Conservation (phyloP, 2,329 filamentous ascomycete species). For the Colletotrichum orchidophilum region DNA sequence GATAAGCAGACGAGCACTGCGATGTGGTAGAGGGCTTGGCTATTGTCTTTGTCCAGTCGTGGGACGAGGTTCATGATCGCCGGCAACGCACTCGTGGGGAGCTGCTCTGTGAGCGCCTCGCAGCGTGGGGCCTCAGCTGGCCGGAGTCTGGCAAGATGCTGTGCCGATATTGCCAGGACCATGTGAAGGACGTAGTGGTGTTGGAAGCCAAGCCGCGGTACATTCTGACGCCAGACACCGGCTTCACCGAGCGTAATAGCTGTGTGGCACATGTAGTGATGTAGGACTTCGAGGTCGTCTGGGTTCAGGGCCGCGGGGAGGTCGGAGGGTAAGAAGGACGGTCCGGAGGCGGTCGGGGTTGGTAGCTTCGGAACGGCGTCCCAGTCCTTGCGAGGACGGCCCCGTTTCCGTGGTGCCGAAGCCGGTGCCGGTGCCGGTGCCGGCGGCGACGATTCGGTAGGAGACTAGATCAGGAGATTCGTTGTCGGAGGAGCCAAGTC, state of each 20-base stretch:
- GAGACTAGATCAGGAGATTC: background rate
- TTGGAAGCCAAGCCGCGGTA: slow-evolving; percentile 38
- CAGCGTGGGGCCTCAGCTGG: slow-evolving; percentile 18
- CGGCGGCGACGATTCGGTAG: background rate
- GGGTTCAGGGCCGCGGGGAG: slow-evolving; percentile 27
- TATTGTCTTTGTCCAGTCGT: slow-evolving; percentile 33
- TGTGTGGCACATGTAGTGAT: slow-evolving; percentile 38
- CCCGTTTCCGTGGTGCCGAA: slow-evolving; percentile 18
- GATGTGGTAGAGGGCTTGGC: slow-evolving; percentile 37
- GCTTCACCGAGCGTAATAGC: slow-evolving; percentile 34
- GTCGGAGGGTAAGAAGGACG: background rate
- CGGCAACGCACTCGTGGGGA: slow-evolving; percentile 34
- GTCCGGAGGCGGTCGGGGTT: background rate
- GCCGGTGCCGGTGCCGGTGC: slow-evolving; percentile 9
- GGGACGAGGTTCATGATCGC: slow-evolving; percentile 36
- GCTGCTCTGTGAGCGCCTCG: slow-evolving; percentile 35
- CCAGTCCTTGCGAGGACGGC: slow-evolving; percentile 34
- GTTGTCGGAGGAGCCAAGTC: slow-evolving; percentile 26
- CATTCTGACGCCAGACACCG: slow-evolving; percentile 34
- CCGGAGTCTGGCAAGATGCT: slow-evolving; percentile 35
- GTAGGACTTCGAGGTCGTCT: slow-evolving; percentile 39
- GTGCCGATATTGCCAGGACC: slow-evolving; percentile 37
- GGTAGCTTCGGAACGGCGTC: slow-evolving; percentile 9
- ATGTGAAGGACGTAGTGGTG: slow-evolving; percentile 38
- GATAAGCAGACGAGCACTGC: slow-evolving; percentile 37